Conservation (phyloP, 2,329 filamentous ascomycete species). For the Blumeria hordei region DNA sequence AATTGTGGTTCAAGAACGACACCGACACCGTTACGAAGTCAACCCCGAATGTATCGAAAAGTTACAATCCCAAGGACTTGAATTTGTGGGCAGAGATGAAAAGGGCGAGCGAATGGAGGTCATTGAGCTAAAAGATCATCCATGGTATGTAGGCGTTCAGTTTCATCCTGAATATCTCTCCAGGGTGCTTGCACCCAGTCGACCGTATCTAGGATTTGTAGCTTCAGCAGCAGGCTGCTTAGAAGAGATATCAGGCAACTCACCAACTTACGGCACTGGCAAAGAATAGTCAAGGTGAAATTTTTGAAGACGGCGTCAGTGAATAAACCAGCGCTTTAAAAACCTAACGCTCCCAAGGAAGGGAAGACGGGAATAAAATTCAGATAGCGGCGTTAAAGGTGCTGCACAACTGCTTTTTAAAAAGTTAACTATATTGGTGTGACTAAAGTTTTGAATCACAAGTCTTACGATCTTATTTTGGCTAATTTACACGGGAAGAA, state of each 20-base stretch:
- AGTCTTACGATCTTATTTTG: too few species aligned
- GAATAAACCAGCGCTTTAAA: too few species aligned
- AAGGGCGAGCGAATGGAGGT: slow-evolving; percentile 62
- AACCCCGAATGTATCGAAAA: slow-evolving; percentile 53
- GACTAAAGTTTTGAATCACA: too few species aligned
- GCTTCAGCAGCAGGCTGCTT: slow-evolving; percentile 32
- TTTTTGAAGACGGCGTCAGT: too few species aligned
- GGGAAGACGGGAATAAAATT: too few species aligned
- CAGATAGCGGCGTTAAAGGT: too few species aligned
- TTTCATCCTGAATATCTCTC: slow-evolving; percentile 74
- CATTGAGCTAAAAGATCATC: slow-evolving; percentile 60
- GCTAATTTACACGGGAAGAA: too few species aligned
- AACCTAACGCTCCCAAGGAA: too few species aligned
- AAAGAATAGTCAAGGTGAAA: too few species aligned
- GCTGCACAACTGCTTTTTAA: too few species aligned
- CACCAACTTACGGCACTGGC: too few species aligned
- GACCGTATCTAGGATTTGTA: slow-evolving; percentile 64
- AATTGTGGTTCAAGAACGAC: slow-evolving; percentile 40
- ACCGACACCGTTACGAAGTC: slow-evolving; percentile 78
- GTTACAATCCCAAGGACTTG: slow-evolving; percentile 43
- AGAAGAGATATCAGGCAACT: slow-evolving; percentile 4
- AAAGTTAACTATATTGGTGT: too few species aligned
- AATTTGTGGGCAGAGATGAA: slow-evolving; percentile 60
- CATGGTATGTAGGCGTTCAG: slow-evolving; percentile 67
- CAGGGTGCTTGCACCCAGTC: slow-evolving; percentile 47